Evolutionary conservation across 441 rosid genomes (phyloP).

Genomic region (Flueggea neowawraea): DNA sequence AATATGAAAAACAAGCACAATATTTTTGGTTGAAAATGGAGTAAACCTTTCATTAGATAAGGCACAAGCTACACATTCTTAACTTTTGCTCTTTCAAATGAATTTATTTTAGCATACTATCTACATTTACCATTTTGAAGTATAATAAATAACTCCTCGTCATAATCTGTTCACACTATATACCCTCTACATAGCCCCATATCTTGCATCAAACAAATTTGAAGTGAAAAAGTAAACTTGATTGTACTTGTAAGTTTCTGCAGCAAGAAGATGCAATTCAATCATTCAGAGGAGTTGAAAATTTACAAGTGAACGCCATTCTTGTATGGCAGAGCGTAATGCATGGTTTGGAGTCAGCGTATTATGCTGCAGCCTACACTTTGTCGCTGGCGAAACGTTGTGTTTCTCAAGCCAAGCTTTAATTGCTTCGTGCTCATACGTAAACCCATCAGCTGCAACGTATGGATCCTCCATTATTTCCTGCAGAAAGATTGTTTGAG

Average conservation of each 20-base stretch:
- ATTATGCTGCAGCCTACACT: constrained; percentile 42
- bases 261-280: no score
- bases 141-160: not conserved
- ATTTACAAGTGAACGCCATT: constrained; percentile 62
- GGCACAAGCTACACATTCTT: no score
- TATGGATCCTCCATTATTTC: constrained; percentile 87
- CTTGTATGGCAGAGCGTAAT: constrained; percentile 65
- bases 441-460: constrained; percentile 86
- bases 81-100: no score
- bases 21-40: no score
- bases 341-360: constrained; percentile 59
- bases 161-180: not conserved
- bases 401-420: constrained; percentile 69
- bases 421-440: constrained; percentile 77
- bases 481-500: constrained; percentile 22
- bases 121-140: not conserved
- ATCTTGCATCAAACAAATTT: not conserved
- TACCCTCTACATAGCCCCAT: not conserved
- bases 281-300: constrained; percentile 16
- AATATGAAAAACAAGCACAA: no score
- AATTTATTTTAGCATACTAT: not conserved
- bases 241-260: no score
- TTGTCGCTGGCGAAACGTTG: constrained; percentile 78
- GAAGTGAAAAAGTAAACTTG: not conserved
- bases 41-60: no score